Evolutionary conservation across 768 basidiomycete species (phyloP), one percentile per base, ranked within the genome.

Genomic region (Xerocomellus chrysenteron): DNA sequence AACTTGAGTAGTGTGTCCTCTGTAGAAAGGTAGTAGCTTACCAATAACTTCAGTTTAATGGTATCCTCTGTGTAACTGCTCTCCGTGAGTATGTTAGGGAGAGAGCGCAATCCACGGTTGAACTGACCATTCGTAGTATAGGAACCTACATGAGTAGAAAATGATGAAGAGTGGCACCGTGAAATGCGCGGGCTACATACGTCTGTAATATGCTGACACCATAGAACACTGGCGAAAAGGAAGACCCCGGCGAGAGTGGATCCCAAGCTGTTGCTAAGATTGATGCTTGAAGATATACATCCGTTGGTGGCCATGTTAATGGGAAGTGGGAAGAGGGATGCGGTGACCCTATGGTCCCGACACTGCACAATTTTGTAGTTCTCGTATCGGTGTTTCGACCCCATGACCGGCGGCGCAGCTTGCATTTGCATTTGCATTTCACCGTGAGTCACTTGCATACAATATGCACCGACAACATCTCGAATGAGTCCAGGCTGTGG

Each of bases 91-190:
- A 28, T 3, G 26, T 49, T 43, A 37, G 17, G 17, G 4, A 41
- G 10, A 17, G 28, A 28, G 17, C 4, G 8, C 6, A 28, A 44
- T 30, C 45, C 51, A 14, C 1, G 32, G 17, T 45, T 26, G 19
- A 32, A 68, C 66, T 39, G 32, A 67, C 60, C 43, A 56, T 21
- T 65, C 66, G 21, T 68, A 67, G 56, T 68, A 67, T 24, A 68
- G 54, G 47, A 68, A 68, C 14, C 66, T 67, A 41, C n/a, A 43
- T 13, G 21, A 28, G 39, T 30, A 42, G 21, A 24, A 5, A 19
- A 13, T 26, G 43, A 50, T 49, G 5, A 47, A n/a, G 8, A 57
- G 12, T 26, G 32, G 26, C 13, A 5, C 19, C 19, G 11, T n/a
- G 37, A 46, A 41, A 46, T 28, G 35, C 32, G 35, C 14, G 5